Evolutionary conservation across 2,329 filamentous ascomycete species (phyloP).

Genomic region (Hypoxylon sp.): DNA sequence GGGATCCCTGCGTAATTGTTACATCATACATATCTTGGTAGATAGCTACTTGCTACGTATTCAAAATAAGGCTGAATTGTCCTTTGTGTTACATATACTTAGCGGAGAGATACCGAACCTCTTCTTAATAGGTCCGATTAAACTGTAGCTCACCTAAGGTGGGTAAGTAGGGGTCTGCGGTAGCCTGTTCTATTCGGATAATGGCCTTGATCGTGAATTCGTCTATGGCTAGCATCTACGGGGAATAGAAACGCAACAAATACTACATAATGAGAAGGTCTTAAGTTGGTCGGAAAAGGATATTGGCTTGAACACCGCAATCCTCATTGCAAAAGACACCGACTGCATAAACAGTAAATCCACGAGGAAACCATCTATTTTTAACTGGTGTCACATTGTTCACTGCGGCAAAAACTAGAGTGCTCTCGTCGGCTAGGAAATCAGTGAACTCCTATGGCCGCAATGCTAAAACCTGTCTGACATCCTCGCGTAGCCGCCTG

Average conservation of each 20-base stretch:
- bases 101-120: slow-evolving; percentile 30
- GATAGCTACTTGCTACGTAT: slow-evolving; percentile 12
- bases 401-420: slow-evolving; percentile 8
- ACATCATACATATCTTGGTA: slow-evolving; percentile 11
- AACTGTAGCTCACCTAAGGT: slow-evolving; percentile 7
- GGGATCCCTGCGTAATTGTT: slow-evolving; percentile 11
- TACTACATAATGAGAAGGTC: not conserved
- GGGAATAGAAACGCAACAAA: not conserved
- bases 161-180: not conserved
- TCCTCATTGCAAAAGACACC: slow-evolving; percentile 13
- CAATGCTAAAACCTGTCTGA: slow-evolving; percentile 29
- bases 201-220: not conserved
- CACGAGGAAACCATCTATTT: slow-evolving; percentile 9
- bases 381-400: slow-evolving; percentile 1
- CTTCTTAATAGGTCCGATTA: slow-evolving; percentile 24
- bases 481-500: slow-evolving; percentile 29
- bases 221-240: not conserved
- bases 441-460: slow-evolving; percentile 17
- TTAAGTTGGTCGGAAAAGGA: not conserved
- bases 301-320: not conserved
- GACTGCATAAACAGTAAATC: slow-evolving; percentile 17
- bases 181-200: slow-evolving; percentile 1
- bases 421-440: slow-evolving; percentile 12
- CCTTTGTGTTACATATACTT: slow-evolving; percentile 4
- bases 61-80: slow-evolving; percentile 6